Evolutionary conservation across 257 asterid species (phyloP), one percentile per base, ranked within the genome.

Genomic region (Verbascum thapsus): DNA sequence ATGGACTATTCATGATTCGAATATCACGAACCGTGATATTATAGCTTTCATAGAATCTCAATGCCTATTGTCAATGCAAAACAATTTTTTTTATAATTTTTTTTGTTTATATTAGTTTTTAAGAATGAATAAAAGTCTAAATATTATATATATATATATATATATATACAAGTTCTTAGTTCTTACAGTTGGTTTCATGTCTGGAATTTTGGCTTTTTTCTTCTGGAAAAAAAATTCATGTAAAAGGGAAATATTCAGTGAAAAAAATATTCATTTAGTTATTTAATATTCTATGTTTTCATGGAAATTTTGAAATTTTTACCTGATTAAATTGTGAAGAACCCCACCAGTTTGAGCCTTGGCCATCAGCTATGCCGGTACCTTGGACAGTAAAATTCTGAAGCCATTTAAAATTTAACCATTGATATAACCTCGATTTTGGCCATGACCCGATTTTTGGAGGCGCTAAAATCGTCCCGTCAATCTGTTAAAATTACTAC

Each of bases 341-440:
- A 56, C 48, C 58, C 95, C 97, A 87, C 97, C 97, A 89, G 70
- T 81, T 77, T 56, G 73, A 78, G 48, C 95, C 97, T 71, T 80
- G 97, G 61, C 97, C 97, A 78, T 89, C 94, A 67, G 72, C 78
- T 50, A 72, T 79, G 20, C 97, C 97, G 8, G 53, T n/a, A 37
- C 97, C 97, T 83, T 79, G 84, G 56, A 89, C 76, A 22, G 87
- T 85, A 67, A 89, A 89, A 64, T 83, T 71, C 8, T 87, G 72
- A 5, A 89, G 60, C 95, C 90, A 81, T 72, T 89, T 89, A 71
- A 89, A 76, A 69, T 89, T 81, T 42, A 89, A 66, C 97, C 95
- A 89, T 43, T 89, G 97, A 59, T 70, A 80, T 76, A 89, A 72
- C 56, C 82, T 81, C 39, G 78, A 79, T 65, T 81, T 83, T 13